A percentile compares a stretch with the other conserved stretches of the same genome.
phyloP scores from a whole-genome alignment of 1,139 yeast species.

The Maudiozyma humilis region DNA sequence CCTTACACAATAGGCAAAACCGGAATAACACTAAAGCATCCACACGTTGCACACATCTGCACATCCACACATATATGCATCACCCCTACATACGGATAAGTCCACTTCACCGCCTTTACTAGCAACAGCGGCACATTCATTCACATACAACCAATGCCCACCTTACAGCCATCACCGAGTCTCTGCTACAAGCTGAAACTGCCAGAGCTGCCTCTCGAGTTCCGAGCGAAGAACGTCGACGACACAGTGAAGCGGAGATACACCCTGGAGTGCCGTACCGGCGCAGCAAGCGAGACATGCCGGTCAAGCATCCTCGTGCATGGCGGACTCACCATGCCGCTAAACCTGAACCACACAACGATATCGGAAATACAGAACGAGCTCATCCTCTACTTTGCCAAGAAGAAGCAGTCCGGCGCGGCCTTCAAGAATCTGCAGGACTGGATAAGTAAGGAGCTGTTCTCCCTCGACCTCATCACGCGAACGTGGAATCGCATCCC shows the following conservation, averaged over 20 bases:
- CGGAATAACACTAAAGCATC: too few relatives aligned
- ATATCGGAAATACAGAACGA: conserved; percentile 29
- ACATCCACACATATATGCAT: too few relatives aligned
- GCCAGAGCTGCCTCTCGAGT: conserved; percentile 17
- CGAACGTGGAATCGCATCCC: conserved; percentile 45
- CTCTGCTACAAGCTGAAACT: conserved; percentile 27
- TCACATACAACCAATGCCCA: conserved; percentile 29
- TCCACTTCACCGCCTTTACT: too few relatives aligned
- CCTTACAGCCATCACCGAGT: conserved; percentile 33
- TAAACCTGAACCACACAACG: conserved; percentile 38
- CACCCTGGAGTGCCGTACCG: conserved; percentile 52
- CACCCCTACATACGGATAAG: too few relatives aligned
- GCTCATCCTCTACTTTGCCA: conserved; percentile 22
- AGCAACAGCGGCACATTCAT: too few relatives aligned
- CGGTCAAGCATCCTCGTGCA: conserved; percentile 53
- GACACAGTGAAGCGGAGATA: conserved; percentile 18
- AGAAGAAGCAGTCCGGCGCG: conserved; percentile 14
- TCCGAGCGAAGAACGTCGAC: conserved; percentile 9
- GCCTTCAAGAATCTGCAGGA: conserved; percentile 28
- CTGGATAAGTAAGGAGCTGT: conserved; percentile 49
- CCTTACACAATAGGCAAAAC: too few relatives aligned
- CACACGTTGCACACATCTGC: too few relatives aligned
- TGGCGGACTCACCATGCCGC: conserved; percentile 62
- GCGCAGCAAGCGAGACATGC: conserved; percentile 50
- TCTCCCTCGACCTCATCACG: conserved; percentile 49